Evolutionary conservation across 768 basidiomycete genomes (phyloP).

Genomic region (Russula sp.): DNA sequence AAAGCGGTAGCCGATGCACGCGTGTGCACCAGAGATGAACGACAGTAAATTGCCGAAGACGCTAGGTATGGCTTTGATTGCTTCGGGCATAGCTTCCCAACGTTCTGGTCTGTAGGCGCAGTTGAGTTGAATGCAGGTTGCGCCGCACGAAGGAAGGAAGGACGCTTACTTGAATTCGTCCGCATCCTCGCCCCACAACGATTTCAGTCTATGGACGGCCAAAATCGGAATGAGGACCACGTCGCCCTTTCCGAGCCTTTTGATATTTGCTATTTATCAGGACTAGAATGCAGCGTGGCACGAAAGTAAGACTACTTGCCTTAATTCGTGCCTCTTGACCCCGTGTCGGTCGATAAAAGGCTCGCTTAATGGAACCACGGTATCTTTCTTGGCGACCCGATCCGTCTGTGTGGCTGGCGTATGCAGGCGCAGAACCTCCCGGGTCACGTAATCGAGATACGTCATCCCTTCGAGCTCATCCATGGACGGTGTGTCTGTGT

Average conservation of each 20-base stretch:
- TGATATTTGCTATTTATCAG: not conserved
- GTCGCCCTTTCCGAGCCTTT: constrained; percentile 15
- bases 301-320: constrained; percentile 3
- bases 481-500: constrained; percentile 56
- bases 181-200: constrained; percentile 22
- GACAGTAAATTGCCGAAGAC: constrained; percentile 18
- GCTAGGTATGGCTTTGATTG: constrained; percentile 8
- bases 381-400: constrained; percentile 17
- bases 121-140: not conserved
- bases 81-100: constrained; percentile 18
- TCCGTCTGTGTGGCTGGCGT: constrained; percentile 17
- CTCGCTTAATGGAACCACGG: constrained; percentile 14
- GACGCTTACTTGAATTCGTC: constrained; percentile 24
- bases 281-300: not conserved
- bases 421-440: constrained; percentile 17
- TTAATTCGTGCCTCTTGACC: constrained; percentile 11
- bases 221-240: constrained; percentile 13
- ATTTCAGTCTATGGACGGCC: constrained; percentile 11
- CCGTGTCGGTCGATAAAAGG: constrained; percentile 22
- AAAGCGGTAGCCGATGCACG: constrained; percentile 23
- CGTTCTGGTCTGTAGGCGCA: constrained; percentile 19
- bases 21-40: constrained; percentile 17
- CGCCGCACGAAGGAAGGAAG: not conserved
- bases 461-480: constrained; percentile 59
- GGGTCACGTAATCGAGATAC: constrained; percentile 42